phyloP scores from a whole-genome alignment of 2,329 filamentous ascomycete genomes.

The Paecilomyces sp. region DNA sequence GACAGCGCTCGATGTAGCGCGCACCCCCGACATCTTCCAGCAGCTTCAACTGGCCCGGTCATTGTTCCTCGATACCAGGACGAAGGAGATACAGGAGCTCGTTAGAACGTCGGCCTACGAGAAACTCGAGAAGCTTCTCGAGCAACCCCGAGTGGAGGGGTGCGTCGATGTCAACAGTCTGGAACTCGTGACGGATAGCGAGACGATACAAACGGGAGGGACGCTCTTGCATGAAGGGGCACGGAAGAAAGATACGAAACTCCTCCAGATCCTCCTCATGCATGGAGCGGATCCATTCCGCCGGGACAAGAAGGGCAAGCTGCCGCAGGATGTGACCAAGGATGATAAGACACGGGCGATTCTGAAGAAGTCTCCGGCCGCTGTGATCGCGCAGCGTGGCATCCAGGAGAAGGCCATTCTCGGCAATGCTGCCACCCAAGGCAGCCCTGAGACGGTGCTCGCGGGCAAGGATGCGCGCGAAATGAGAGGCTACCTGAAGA shows the following conservation, averaged over 20 bases:
- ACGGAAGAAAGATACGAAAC: conserved; percentile 72
- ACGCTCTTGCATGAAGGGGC: conserved; percentile 91
- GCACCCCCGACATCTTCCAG: conserved; percentile 92
- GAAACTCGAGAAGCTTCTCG: conserved; percentile 67
- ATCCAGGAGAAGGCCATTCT: conserved; percentile 97
- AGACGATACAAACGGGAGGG: conserved; percentile 74
- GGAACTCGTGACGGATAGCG: conserved; percentile 75
- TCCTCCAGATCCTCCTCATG: conserved; percentile 84
- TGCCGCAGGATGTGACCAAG: conserved; percentile 93
- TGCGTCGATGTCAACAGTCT: conserved; percentile 87
- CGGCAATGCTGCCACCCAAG: conserved; percentile 58
- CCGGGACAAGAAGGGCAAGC: conserved; percentile 86
- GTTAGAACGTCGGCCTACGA: conserved; percentile 69
- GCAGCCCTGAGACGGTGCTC: conserved; percentile 51
- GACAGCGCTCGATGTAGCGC: conserved; percentile 77
- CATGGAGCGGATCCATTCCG: conserved; percentile 96
- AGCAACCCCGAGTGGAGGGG: conserved; percentile 77
- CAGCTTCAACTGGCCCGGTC: conserved; percentile 85
- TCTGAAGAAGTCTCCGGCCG: conserved; percentile 88
- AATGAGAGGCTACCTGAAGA: conserved; percentile 98
- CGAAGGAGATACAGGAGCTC: conserved; percentile 74
- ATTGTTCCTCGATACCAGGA: conserved; percentile 79
- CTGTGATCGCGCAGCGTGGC: conserved; percentile 84
- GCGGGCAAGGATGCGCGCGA: conserved; percentile 83
- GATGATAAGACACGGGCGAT: conserved; percentile 85